Evolutionary conservation across 2,329 filamentous ascomycete species (phyloP), one percentile per base, ranked within the genome.

Genomic region (Nemania sp.): DNA sequence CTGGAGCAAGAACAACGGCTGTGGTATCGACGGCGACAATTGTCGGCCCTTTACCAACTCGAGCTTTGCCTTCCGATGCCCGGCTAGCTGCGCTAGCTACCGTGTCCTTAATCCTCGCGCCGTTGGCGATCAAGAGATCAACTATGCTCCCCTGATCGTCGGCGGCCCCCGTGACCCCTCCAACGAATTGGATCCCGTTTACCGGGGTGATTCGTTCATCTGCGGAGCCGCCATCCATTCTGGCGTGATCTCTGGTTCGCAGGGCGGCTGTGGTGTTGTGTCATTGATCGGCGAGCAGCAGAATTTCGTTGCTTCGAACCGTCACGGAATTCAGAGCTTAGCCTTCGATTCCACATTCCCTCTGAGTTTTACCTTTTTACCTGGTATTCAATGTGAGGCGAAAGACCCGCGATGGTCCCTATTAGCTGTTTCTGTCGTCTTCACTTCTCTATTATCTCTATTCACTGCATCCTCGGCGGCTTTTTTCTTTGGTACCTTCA

Each of bases 341-440:
- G 80, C 73, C 4, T 99, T 99, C 68, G 83, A 91, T 58, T 93
- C 91, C 0, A 91, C 90, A 61, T 99, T 99, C 65, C 94, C 94
- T 1, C 86, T 90, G 24, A 87, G 91, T 0, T 97, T 90, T 69
- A 83, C 83, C 15, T 97, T 99, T 63, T 73, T 89, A 4, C 72
- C 77, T 4, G 80, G 80, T 26, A 79, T 91, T 6, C 73, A 80
- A 12, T 88, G 90, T 64, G 80, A 84, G 44, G 86, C 90, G 14
- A 78, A 80, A 49, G 94, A 97, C 69, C 81, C 89, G 52, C 81
- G 92, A 39, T 99, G 94, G 94, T 80, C 87, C 1, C 75, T 96
- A 3, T 80, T 99, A 8, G 89, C 83, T 14, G 81, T 97, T 6
- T 95, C 91, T 0, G 79, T 93, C 20, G 83, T 85, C 45, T 96